Base-by-base conservation (phyloP, 2,329 filamentous ascomycete genomes). In the Aspergillus aculeatus region DNA sequence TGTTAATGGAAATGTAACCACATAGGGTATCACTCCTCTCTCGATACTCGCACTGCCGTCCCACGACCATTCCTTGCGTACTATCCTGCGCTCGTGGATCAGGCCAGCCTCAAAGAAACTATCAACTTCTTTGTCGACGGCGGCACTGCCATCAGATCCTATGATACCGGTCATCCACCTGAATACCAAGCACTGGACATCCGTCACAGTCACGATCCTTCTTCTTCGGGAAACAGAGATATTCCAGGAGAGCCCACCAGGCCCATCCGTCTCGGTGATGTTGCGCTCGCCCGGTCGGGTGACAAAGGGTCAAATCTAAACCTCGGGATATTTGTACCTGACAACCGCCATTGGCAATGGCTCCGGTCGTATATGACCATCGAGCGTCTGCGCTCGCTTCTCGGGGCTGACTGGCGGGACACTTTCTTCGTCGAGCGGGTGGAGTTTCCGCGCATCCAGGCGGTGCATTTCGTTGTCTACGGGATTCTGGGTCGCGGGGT, bases 391-490 rank as follows among this genome's bases (percentile, higher is more conserved):
- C 69, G 72, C n/a, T 64, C 74, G 9, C 64, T 80, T 50, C 74
- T 83, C 1, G 80, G 73, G 0, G 71, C 78, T 10, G 81, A 83
- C 59, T 81, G 77, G 74, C 65, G 75, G 7, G 73, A 80, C 44
- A 71, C 75, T 50, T 75, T 74, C 62, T 68, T 70, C 19, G 66
- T 82, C 2, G 80, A 83, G 64, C 67, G 81, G 14, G 78, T 82
- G n/a, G 81, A 83, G 68, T 79, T 83, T 55, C 71, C 75, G 0
- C 64, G 72, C 3, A 73, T 83, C 0, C 68, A 67, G 35, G 81
- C 81, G 0, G 82, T 83, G 21, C 78, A 84, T 62, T 83, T 81
- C 69, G 80, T 83, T 10, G 69, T 83, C 1, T 82, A 82, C 58
- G 81, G 80, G 2, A 73, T 75, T 21, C 66, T 83, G 16, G 79